A percentile compares a stretch with the other conserved stretches of the same genome.
These are phyloP conservation scores for Marasmius oreades DNA, from an alignment of 1,284 basidiomycete species.

Conservation along the genomic window DNA sequence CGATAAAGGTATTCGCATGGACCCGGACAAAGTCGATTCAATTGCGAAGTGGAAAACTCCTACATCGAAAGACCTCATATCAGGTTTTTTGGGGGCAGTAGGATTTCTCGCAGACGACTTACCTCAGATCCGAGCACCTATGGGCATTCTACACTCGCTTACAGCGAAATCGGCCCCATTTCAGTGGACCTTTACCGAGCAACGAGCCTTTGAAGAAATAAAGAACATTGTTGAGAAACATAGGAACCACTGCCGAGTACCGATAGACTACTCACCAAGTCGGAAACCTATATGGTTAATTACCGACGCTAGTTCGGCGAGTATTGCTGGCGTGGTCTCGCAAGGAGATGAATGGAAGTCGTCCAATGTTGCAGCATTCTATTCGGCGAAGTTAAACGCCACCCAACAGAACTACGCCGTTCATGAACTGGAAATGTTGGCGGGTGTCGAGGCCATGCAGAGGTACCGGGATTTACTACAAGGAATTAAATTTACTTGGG, in stretches of 20 bases:
- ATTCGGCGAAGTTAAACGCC: slow-evolving; percentile 26
- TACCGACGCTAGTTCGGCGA: slow-evolving; percentile 19
- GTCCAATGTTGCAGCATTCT: slow-evolving; percentile 21
- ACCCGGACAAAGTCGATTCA: slow-evolving; percentile 25
- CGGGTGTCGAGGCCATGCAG: slow-evolving; percentile 25
- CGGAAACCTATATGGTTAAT: slow-evolving; percentile 20
- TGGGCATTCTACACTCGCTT: slow-evolving; percentile 21
- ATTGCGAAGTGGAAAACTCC: slow-evolving; percentile 25
- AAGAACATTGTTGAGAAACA: slow-evolving; percentile 17
- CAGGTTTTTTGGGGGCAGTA: slow-evolving; percentile 22
- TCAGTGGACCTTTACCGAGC: slow-evolving; percentile 23
- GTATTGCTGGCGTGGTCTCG: slow-evolving; percentile 19
- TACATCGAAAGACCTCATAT: slow-evolving; percentile 11
- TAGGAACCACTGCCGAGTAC: slow-evolving; percentile 14
- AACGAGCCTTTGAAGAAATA: slow-evolving; percentile 25
- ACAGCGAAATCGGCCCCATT: slow-evolving; percentile 18
- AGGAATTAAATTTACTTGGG: slow-evolving; percentile 23
- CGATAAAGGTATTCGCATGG: slow-evolving; percentile 24
- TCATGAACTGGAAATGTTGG: slow-evolving; percentile 28
- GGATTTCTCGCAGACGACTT: slow-evolving; percentile 23
- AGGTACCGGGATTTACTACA: slow-evolving; percentile 20
- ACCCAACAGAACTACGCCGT: slow-evolving; percentile 16
- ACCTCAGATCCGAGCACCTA: slow-evolving; percentile 16
- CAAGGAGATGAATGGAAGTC: slow-evolving; percentile 21
- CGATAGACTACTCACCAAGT: slow-evolving; percentile 18